Evolutionary conservation across 768 basidiomycete species (phyloP).

Genomic region (Arthromyces matolae): DNA sequence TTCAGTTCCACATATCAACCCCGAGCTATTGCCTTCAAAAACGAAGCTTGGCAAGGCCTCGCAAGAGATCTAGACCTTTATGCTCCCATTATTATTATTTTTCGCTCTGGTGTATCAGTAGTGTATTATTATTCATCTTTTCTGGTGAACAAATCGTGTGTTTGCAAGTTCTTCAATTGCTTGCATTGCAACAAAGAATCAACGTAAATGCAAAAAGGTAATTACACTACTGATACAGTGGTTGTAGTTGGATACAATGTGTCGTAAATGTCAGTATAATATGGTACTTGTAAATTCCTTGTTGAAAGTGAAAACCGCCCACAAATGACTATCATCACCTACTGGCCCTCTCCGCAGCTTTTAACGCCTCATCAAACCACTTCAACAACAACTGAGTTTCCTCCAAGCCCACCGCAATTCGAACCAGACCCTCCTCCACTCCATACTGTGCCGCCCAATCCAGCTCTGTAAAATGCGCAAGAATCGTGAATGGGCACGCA

Average conservation of each 20-base stretch:
- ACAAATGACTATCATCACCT: conserved; percentile 3
- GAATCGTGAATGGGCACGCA: conserved; percentile 88
- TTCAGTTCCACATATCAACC: conserved; percentile 32
- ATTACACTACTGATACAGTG: conserved; percentile 10
- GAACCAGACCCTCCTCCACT: conserved; percentile 78
- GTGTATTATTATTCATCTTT: conserved; percentile 18
- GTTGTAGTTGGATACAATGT: conserved; percentile 43
- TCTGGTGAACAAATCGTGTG: background rate
- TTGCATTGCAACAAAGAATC: no score
- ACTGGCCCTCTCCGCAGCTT: conserved; percentile 61
- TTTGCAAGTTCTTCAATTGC: background rate
- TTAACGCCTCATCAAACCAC: conserved; percentile 62
- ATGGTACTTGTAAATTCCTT: no score
- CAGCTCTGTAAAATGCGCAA: conserved; percentile 87
- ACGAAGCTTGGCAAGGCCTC: conserved; percentile 32
- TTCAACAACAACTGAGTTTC: conserved; percentile 51
- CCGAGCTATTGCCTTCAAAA: conserved; percentile 40
- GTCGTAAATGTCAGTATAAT: conserved; percentile 17
- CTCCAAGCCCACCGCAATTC: conserved; percentile 92
- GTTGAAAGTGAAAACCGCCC: conserved; percentile 29
- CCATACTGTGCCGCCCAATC: conserved; percentile 90
- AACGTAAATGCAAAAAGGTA: no score
- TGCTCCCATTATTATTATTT: background rate
- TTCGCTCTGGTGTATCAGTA: conserved; percentile 9
- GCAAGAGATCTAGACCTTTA: conserved; percentile 20